Evolutionary conservation across 495 filamentous ascomycete species (phyloP).

Genomic region (Podospora conica): DNA sequence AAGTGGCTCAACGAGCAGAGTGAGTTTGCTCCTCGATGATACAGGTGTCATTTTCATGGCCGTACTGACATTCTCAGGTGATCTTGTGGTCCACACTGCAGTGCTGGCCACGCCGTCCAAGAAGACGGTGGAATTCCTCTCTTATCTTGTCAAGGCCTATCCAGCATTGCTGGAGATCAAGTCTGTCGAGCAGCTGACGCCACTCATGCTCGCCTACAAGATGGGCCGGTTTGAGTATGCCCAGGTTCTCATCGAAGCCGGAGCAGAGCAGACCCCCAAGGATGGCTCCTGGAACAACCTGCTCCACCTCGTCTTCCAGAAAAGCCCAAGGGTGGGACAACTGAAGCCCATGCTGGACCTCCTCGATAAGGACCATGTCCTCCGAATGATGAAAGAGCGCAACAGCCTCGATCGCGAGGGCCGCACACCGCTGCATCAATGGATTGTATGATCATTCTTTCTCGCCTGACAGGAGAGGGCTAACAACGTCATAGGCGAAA

Average conservation of each 20-base stretch:
- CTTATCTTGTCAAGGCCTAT: constrained; percentile 52
- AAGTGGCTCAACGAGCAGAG: constrained; percentile 55
- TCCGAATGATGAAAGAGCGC: constrained; percentile 34
- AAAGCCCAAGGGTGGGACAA: constrained; percentile 18
- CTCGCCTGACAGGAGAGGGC: neutral
- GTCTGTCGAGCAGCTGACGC: constrained; percentile 50
- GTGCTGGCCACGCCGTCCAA: constrained; percentile 39
- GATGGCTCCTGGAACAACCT: constrained; percentile 52
- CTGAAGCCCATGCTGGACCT: constrained; percentile 45
- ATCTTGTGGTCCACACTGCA: constrained; percentile 62
- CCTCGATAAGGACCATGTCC: constrained; percentile 43
- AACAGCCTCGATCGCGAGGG: constrained; percentile 30
- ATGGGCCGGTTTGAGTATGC: constrained; percentile 47
- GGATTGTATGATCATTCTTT: constrained; percentile 18
- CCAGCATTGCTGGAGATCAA: constrained; percentile 55
- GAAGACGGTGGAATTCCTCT: constrained; percentile 46
- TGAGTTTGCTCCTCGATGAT: constrained; percentile 22
- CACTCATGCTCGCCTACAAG: constrained; percentile 53
- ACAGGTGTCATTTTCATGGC: neutral
- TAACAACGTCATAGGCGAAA: neutral
- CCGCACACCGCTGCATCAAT: constrained; percentile 37
- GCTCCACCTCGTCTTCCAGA: constrained; percentile 47
- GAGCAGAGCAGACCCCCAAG: constrained; percentile 57
- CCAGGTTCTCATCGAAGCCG: constrained; percentile 54
- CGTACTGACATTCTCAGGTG: constrained; percentile 39